Evolutionary conservation across 2,329 filamentous ascomycete genomes (phyloP).

Genomic region (Curvularia sp.): DNA sequence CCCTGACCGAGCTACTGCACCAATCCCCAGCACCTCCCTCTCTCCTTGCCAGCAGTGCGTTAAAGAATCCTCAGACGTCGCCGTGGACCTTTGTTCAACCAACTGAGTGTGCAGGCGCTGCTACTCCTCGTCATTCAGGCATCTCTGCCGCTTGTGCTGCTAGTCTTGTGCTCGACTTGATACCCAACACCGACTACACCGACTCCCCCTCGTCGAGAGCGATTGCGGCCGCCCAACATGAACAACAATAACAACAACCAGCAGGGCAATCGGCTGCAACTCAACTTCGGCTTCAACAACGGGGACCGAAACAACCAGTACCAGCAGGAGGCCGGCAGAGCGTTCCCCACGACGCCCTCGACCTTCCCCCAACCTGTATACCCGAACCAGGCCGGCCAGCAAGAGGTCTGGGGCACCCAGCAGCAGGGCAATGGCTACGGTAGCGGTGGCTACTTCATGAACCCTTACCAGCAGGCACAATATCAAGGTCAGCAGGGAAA

Average conservation of each 20-base stretch:
- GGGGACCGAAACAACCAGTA: constrained; percentile 49
- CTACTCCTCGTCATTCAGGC: constrained; percentile 14
- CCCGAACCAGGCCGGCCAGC: constrained; percentile 65
- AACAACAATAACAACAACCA: constrained; percentile 50
- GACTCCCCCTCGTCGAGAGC: constrained; percentile 14
- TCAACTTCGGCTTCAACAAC: constrained; percentile 59
- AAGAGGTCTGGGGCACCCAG: constrained; percentile 65
- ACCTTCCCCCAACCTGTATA: constrained; percentile 94
- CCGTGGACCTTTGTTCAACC: constrained; percentile 24
- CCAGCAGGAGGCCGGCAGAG: constrained; percentile 55
- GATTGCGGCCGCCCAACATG: constrained; percentile 37
- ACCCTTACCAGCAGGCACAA: constrained; percentile 54
- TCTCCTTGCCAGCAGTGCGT: constrained; percentile 24
- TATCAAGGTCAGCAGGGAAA: constrained; percentile 60
- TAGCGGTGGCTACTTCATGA: constrained; percentile 59
- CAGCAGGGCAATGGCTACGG: constrained; percentile 44
- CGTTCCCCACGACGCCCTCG: constrained; percentile 77
- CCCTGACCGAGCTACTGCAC: constrained; percentile 41
- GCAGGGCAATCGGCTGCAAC: constrained; percentile 57
- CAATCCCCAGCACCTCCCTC: constrained; percentile 22
- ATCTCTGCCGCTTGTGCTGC: constrained; percentile 21
- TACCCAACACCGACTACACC: constrained; percentile 13
- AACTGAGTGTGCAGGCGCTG: constrained; percentile 22
- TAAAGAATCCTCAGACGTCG: constrained; percentile 26
- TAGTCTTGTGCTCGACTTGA: constrained; percentile 21